Percentiles rank a stretch among this genome's conserved stretches.
phyloP scores from a whole-genome alignment of 1,284 basidiomycete genomes.

The Phlebopus sp. region DNA sequence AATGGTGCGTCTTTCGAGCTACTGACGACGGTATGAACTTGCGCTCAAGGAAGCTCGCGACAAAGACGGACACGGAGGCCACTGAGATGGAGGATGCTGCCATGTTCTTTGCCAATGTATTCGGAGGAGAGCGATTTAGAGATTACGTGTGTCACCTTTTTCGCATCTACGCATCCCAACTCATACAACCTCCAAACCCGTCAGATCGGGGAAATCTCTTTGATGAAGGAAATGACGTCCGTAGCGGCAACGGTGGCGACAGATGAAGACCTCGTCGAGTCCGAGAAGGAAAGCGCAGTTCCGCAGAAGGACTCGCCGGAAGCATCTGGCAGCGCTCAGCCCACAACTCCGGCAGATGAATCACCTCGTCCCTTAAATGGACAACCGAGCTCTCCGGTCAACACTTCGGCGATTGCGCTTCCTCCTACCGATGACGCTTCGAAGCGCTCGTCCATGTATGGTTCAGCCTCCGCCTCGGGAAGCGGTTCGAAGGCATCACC shows the following conservation, averaged over 20 bases:
- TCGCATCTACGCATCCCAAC: background rate
- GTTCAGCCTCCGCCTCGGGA: constrained; percentile 24
- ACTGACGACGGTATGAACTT: constrained; percentile 6
- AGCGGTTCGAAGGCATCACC: constrained; percentile 25
- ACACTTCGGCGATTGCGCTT: constrained; percentile 16
- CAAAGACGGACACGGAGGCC: constrained; percentile 69
- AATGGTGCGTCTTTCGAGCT: constrained; percentile 51
- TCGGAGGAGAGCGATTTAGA: constrained; percentile 83
- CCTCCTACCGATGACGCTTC: constrained; percentile 18
- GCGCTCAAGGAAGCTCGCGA: constrained; percentile 2
- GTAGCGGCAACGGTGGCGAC: constrained; percentile 80
- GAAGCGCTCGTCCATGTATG: constrained; percentile 14
- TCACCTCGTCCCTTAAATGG: constrained; percentile 8
- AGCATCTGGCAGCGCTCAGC: constrained; percentile 17
- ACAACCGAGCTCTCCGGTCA: constrained; percentile 3
- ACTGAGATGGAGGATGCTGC: constrained; percentile 81
- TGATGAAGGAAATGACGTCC: constrained; percentile 88
- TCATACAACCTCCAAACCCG: constrained; percentile 1
- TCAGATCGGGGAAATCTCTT: constrained; percentile 89
- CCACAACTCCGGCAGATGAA: constrained; percentile 26
- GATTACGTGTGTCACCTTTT: constrained; percentile 67
- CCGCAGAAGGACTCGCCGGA: constrained; percentile 19
- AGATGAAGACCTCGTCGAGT: constrained; percentile 88
- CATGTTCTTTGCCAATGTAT: constrained; percentile 89
- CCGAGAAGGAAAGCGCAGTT: constrained; percentile 65